A percentile compares a stretch with the other conserved stretches of the same genome.
These are phyloP conservation scores for Antrodiella citrinella DNA, from an alignment of 768 basidiomycete species.

Conservation along the genomic window DNA sequence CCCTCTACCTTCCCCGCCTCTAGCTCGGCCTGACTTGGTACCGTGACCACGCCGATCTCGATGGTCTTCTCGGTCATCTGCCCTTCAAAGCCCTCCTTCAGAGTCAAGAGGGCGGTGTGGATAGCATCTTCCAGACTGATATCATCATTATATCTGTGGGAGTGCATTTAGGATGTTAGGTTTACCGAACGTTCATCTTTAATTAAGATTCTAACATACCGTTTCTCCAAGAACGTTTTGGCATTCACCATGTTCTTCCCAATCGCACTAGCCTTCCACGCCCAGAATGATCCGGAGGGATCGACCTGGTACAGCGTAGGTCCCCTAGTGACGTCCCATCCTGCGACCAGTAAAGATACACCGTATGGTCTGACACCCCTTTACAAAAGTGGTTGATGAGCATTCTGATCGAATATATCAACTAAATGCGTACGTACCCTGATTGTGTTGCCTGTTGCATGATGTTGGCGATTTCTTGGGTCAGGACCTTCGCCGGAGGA, in stretches of 20 bases:
- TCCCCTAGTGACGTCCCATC: conserved; percentile 92
- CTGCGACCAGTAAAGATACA: conserved; percentile 93
- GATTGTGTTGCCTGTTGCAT: conserved; percentile 99
- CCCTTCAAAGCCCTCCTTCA: conserved; percentile 99
- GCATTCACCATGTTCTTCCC: conserved; percentile 99
- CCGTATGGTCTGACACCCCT: conserved; percentile 99
- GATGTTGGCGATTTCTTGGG: conserved; percentile 94
- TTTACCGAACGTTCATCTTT: conserved; percentile 2
- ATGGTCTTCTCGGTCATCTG: conserved; percentile 99
- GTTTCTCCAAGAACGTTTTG: conserved; percentile 98
- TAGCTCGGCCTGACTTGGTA: conserved; percentile 63
- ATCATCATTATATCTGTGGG: conserved; percentile 90
- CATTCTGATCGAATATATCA: conserved; percentile 2
- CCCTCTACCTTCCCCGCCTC: conserved; percentile 62
- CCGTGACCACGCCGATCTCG: conserved; percentile 94
- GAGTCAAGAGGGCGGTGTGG: conserved; percentile 93
- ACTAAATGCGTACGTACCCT: conserved; percentile 51
- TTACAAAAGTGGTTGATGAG: conserved; percentile 14
- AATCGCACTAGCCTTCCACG: conserved; percentile 99
- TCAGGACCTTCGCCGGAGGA: conserved; percentile 91
- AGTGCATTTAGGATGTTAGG: not conserved
- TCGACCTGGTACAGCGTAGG: conserved; percentile 98
- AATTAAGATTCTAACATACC: conserved; percentile 44
- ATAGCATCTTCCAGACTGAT: conserved; percentile 98
- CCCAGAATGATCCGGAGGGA: conserved; percentile 98